A percentile compares a stretch with the other conserved stretches of the same genome.
These are phyloP conservation scores for Astragalus membranaceus DNA, from an alignment of 306 rosid species.

Conservation along the genomic window DNA sequence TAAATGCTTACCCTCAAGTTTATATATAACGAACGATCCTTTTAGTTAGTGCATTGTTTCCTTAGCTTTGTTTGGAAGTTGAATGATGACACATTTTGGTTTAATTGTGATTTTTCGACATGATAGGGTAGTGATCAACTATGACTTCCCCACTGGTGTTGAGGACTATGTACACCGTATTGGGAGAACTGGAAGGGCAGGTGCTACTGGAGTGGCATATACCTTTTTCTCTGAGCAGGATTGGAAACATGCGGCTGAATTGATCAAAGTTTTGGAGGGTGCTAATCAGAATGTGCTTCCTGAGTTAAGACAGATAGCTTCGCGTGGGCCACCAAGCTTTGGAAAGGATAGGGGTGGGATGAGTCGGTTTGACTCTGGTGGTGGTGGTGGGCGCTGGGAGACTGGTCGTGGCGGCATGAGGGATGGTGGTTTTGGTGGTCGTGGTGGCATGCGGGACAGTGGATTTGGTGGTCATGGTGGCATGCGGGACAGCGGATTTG, in stretches of 20 bases:
- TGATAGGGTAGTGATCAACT: constrained; percentile 89
- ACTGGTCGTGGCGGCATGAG: constrained; percentile 51
- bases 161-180: constrained; percentile 98
- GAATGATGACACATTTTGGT: background rate
- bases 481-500: constrained; percentile 38
- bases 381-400: constrained; percentile 62
- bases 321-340: constrained; percentile 72
- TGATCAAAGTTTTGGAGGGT: constrained; percentile 93
- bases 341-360: constrained; percentile 65
- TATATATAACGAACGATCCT: background rate
- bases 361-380: constrained; percentile 65
- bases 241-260: constrained; percentile 87
- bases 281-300: constrained; percentile 94
- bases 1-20: background rate
- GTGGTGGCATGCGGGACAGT: constrained; percentile 48
- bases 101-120: background rate
- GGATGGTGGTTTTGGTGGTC: constrained; percentile 54
- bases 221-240: constrained; percentile 98
- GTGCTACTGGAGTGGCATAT: constrained; percentile 88
- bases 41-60: background rate
- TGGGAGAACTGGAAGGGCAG: constrained; percentile 98
- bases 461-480: constrained; percentile 60
- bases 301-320: constrained; percentile 74
- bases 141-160: constrained; percentile 92
- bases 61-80: constrained; percentile 5